Base-by-base conservation (phyloP, 2,329 filamentous ascomycete species). In the Ophiostoma perfectum region DNA sequence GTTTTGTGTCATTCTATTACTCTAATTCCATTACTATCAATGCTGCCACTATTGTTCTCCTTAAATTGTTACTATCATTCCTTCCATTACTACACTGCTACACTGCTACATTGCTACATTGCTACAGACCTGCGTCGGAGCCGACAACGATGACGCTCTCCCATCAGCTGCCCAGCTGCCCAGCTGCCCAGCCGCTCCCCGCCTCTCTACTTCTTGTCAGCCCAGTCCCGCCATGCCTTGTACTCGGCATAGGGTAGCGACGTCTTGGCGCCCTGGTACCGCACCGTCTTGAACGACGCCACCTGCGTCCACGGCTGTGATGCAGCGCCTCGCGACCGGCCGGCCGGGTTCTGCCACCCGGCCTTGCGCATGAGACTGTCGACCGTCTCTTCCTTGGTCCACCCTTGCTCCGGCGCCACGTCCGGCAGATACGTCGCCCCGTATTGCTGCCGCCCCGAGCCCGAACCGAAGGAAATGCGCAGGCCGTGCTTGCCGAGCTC, bases 291-390 rank as follows among this genome's bases (percentile, higher is more conserved):
- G 27, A 97, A 87, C 70, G 92, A 72, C 84, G 84, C 94, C 93
- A 98, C 55, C 42, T 58, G 27, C 49, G 36, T 41, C 65, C 65
- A 66, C 18, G 47, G 63, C 9, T 55, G n/a, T 12, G 27, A 44
- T 44, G 55, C 55, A 38, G 39, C 2, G 86, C 90, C 71, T 84
- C 86, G 84, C 88, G 92, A 0, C 92, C 93, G 69, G 84, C 12
- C 52, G 52, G 38, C 93, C 27, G 27, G 27, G 27, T 27, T 27
- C 27, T 27, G 27, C 27, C 93, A 99, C 1, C 95, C 95, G 0
- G 93, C 93, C 83, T 99, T 99, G 70, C 92, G 85, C 89, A 97
- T 95, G 75, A 98, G 80, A 78, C 91, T 96, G 67, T 93, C 84
- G 2, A 99, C 78, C 0, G 94, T 91, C 82, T 98, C 92, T 76